Evolutionary conservation across 2,329 filamentous ascomycete genomes (phyloP), one percentile per base, ranked within the genome.

Genomic region (Raffaelea ambrosiae): DNA sequence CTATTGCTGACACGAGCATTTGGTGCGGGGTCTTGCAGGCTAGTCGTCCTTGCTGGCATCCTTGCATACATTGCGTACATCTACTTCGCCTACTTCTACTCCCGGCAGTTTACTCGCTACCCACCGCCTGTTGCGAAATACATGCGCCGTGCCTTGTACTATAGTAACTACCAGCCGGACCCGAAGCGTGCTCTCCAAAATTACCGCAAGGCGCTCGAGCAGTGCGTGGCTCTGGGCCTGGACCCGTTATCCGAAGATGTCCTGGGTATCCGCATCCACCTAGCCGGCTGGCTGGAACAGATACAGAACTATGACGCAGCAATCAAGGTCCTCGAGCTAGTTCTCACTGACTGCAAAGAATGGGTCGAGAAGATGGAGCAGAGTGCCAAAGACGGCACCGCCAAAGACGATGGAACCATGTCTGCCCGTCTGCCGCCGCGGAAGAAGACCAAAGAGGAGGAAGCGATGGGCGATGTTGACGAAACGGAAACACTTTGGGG

Each of bases 211-310:
- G 89, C 90, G 3, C 71, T 97, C 49, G 73, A 82, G 53, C 74
- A 84, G 45, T 88, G 88, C 49, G 70, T 81, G 44, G 81, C 88
- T 58, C 61, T 85, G 44, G 81, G 82, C 0, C 79, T 98, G 69
- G 88, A 97, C 60, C 88, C 87, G 0, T 94, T 90, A 62, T 90
- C 86, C 4, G 86, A 96, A 57, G 90, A 96, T 62, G 83, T 96
- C 31, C 74, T 96, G 56, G 93, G 93, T 9, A 82, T 97, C 46
- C 88, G 89, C 60, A 83, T 97, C 44, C 82, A 90, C 61, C 73
- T 95, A 9, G 82, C 88, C 1, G 75, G 76, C 10, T 81, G 95
- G 73, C 74, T 95, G 53, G 88, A 96, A 65, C 83, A 84, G 59
- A 78, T 87, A 16, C 75, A 82, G 29, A 79, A 84, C 57, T 82